phyloP scores from a whole-genome alignment of 306 rosid species.

The Gillenia trifoliata region DNA sequence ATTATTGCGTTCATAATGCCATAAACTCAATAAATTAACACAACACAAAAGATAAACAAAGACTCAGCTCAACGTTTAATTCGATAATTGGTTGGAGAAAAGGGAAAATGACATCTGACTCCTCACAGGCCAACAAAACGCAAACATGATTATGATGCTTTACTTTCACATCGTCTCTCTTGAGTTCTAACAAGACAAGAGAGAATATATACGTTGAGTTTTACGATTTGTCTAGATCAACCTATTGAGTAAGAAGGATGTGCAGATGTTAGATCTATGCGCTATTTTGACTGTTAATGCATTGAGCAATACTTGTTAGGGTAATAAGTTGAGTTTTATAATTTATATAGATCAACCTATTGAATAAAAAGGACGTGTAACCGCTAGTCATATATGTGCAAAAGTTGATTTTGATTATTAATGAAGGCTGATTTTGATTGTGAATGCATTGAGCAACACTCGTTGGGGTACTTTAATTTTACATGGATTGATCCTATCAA shows the following conservation, averaged over 20 bases:
- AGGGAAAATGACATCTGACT: neutral
- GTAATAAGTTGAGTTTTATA: too few relatives aligned
- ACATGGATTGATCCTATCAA: too few relatives aligned
- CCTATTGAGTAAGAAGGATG: neutral
- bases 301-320: too few relatives aligned
- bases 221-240: neutral
- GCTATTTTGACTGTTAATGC: too few relatives aligned
- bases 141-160: neutral
- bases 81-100: neutral
- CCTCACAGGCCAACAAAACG: neutral
- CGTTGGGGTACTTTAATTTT: neutral
- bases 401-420: neutral
- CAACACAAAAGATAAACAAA: neutral
- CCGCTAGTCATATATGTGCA: neutral
- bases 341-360: too few relatives aligned
- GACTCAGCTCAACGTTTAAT: neutral
- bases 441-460: neutral
- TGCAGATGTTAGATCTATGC: too few relatives aligned
- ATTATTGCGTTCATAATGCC: constrained; percentile 1
- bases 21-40: neutral
- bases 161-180: neutral
- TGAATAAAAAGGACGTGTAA: too few relatives aligned
- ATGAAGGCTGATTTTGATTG: neutral
- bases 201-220: neutral
- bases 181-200: neutral